A percentile compares a stretch with the other conserved stretches of the same genome.
These are phyloP conservation scores for Nothomitra cinnamomea DNA, from an alignment of 2,329 filamentous ascomycete genomes.

Conservation along the genomic window DNA sequence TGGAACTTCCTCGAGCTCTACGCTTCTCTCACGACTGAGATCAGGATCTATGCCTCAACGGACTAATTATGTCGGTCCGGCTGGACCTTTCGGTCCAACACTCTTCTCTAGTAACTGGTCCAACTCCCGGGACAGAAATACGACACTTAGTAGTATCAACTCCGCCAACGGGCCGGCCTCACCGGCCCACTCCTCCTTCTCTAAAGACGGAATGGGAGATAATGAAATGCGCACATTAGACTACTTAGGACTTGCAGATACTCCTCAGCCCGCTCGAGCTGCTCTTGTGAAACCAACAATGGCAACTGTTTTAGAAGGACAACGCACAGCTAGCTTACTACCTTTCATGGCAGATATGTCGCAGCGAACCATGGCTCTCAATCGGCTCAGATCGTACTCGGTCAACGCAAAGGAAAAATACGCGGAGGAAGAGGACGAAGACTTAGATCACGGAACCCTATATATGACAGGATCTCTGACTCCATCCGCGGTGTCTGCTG, in stretches of 20 bases:
- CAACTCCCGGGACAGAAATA: conserved; percentile 61
- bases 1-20: conserved; percentile 27
- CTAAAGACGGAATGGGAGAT: conserved; percentile 67
- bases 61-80: conserved; percentile 44
- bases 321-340: conserved; percentile 29
- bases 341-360: conserved; percentile 61
- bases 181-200: conserved; percentile 72
- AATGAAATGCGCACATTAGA: conserved; percentile 86
- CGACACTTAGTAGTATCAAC: conserved; percentile 76
- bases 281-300: conserved; percentile 47
- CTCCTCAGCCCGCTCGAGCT: conserved; percentile 58
- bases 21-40: conserved; percentile 67
- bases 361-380: conserved; percentile 60
- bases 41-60: conserved; percentile 91
- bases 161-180: conserved; percentile 79
- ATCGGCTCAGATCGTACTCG: conserved; percentile 89
- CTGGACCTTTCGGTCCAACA: conserved; percentile 66
- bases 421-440: conserved; percentile 71
- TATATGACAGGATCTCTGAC: conserved; percentile 42
- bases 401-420: conserved; percentile 98
- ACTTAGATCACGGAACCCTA: conserved; percentile 31
- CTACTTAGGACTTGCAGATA: conserved; percentile 88
- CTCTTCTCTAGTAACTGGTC: conserved; percentile 82
- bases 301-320: conserved; percentile 32
- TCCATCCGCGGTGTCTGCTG: conserved; percentile 35